Evolutionary conservation across 345 rosid species (phyloP).

Genomic region (Eucalyptus cloeziana): DNA sequence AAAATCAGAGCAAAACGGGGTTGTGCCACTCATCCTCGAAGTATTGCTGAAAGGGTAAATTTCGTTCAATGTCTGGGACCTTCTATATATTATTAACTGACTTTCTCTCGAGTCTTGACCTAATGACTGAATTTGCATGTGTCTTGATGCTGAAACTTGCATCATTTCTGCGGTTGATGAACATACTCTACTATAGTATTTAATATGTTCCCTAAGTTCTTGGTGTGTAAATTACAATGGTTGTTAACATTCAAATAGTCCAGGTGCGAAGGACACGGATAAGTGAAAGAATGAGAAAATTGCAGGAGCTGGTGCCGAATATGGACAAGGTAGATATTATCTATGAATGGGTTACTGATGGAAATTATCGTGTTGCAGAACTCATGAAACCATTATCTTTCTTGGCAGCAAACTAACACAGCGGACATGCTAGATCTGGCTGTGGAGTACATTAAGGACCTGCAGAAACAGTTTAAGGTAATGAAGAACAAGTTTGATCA

Average conservation of each 20-base stretch:
- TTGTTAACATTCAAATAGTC: neutral
- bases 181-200: neutral
- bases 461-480: slow-evolving; percentile 83
- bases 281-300: slow-evolving; percentile 92
- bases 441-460: slow-evolving; percentile 91
- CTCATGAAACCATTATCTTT: neutral
- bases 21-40: slow-evolving; percentile 99
- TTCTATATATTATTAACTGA: neutral
- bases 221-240: neutral
- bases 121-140: neutral
- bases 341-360: neutral
- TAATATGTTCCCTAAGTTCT: neutral
- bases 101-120: neutral
- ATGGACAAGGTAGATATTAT: slow-evolving; percentile 77
- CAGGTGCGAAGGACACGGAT: slow-evolving; percentile 95
- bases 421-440: slow-evolving; percentile 97
- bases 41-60: slow-evolving; percentile 92
- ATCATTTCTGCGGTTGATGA: neutral
- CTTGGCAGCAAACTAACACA: slow-evolving; percentile 85
- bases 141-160: neutral
- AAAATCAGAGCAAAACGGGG: slow-evolving; percentile 95
- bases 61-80: neutral
- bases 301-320: slow-evolving; percentile 93
- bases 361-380: neutral
- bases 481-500: neutral